A percentile compares a stretch with the other conserved stretches of the same genome.
Evolutionary conservation across 805 yeast genomes (phyloP).

Genomic region (Danielia oregonensis): DNA sequence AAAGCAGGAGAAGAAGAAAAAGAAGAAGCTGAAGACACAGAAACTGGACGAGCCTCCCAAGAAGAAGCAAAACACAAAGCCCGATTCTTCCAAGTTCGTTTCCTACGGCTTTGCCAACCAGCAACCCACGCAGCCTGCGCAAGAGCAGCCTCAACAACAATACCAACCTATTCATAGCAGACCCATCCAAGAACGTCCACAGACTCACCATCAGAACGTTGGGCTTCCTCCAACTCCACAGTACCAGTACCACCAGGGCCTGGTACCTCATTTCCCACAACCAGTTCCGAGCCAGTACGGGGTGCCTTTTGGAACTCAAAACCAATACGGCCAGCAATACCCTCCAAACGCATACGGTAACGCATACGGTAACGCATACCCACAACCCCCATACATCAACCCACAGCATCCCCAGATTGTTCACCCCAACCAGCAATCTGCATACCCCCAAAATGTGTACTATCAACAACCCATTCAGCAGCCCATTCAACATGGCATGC

Average conservation of each 20-base stretch:
- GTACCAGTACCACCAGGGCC: conserved; percentile 7
- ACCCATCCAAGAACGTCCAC: too few relatives aligned
- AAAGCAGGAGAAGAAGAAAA: conserved; percentile 59
- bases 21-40: conserved; percentile 43
- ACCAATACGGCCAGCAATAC: conserved; percentile 11
- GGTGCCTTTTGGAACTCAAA: conserved; percentile 20
- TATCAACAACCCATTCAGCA: background rate
- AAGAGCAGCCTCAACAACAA: background rate
- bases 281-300: conserved; percentile 17
- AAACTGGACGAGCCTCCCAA: conserved; percentile 6
- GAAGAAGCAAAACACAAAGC: conserved; percentile 20
- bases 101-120: conserved; percentile 15
- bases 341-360: too few relatives aligned
- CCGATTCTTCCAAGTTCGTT: conserved; percentile 13
- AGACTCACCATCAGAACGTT: background rate
- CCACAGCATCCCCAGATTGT: too few relatives aligned
- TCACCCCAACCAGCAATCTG: too few relatives aligned
- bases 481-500: conserved; percentile 1
- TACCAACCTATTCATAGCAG: too few relatives aligned
- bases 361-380: too few relatives aligned
- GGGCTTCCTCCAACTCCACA: conserved; percentile 1
- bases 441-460: background rate
- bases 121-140: conserved; percentile 1
- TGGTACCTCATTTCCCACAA: too few relatives aligned
- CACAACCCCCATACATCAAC: conserved; percentile 21